These are phyloP conservation scores for Ceratobasidium sp. DNA, from an alignment of 1,284 basidiomycete species.

Conservation along the genomic window DNA sequence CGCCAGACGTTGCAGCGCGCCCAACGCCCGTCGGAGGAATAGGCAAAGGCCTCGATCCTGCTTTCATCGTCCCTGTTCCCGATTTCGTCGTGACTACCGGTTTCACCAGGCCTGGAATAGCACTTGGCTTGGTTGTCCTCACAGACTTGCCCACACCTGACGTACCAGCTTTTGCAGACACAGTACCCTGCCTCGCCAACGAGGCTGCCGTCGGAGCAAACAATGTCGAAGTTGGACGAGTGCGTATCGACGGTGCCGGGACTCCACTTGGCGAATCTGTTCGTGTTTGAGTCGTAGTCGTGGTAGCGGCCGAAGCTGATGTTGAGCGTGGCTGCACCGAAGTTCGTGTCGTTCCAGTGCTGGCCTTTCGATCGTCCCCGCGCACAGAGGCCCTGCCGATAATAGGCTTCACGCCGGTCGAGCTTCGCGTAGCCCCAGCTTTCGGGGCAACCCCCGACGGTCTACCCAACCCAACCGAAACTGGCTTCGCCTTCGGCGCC, in stretches of 20 bases:
- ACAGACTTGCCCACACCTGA: neutral
- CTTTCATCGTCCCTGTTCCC: neutral
- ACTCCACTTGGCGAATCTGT: neutral
- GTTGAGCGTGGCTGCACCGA: too few species aligned
- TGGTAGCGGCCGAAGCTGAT: too few species aligned
- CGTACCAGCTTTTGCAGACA: neutral
- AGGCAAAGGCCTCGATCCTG: conserved; percentile 5
- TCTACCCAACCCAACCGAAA: conserved; percentile 18
- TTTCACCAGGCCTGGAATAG: neutral
- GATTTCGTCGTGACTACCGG: neutral
- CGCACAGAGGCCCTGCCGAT: neutral
- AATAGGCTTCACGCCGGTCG: neutral
- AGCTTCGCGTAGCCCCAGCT: neutral
- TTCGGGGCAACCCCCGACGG: conserved; percentile 28
- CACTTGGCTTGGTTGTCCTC: neutral
- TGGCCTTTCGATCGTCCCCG: neutral
- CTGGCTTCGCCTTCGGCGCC: conserved; percentile 28
- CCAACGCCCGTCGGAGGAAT: conserved; percentile 29
- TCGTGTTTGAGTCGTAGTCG: neutral
- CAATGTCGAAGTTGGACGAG: conserved; percentile 65
- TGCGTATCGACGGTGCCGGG: neutral
- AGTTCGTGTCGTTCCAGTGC: too few species aligned
- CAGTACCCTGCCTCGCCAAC: conserved; percentile 66
- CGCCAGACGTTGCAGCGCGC: conserved; percentile 31
- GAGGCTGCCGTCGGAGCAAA: conserved; percentile 82